Base-by-base conservation (phyloP, 305 asterid genomes). In the Fraxinus dipetala region DNA sequence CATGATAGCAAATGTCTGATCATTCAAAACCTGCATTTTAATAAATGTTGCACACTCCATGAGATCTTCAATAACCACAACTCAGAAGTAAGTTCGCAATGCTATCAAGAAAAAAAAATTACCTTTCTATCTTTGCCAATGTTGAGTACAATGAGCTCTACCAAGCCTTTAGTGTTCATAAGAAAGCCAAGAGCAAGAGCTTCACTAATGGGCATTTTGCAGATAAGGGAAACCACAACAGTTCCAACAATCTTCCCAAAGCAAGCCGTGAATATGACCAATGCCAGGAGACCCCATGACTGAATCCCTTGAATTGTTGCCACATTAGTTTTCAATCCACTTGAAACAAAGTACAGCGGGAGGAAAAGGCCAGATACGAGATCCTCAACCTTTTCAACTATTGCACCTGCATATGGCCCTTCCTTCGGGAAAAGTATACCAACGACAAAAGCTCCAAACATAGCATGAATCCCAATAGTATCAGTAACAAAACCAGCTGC, bases 101-200 rank as follows among this genome's bases (percentile, higher is more conserved):
- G 16, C 8, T 36, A 51, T 14, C 5, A 54, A 28, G 26, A 61
- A 30, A 78, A 28, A 78, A 38, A 35, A 35, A 35, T 69, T 73
- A 89, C 92, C 90, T 82, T 82, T 85, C 87, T 85, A 48, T 89
- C 92, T 85, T 84, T 89, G 26, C 92, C 90, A 26, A 89, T 89
- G 79, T 89, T 89, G 67, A 85, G 90, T 76, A 89, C 92, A 79
- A 89, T 89, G 78, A 89, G 88, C 73, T 87, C 92, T 78, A 89
- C 92, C 83, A 89, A 61, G 6, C 92, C 92, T 81, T 89, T 89
- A 38, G 85, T 89, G 79, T 89, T 89, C 92, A 89, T 89, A 70
- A 89, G 81, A n/a, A 89, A 76, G 22, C 92, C 92, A 51, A 89
- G 84, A 35, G 89, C 82, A 22, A 81, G 81, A 18, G 91, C 89